phyloP scores from a whole-genome alignment of 2,329 filamentous ascomycete genomes.

The Botryotinia calthae region DNA sequence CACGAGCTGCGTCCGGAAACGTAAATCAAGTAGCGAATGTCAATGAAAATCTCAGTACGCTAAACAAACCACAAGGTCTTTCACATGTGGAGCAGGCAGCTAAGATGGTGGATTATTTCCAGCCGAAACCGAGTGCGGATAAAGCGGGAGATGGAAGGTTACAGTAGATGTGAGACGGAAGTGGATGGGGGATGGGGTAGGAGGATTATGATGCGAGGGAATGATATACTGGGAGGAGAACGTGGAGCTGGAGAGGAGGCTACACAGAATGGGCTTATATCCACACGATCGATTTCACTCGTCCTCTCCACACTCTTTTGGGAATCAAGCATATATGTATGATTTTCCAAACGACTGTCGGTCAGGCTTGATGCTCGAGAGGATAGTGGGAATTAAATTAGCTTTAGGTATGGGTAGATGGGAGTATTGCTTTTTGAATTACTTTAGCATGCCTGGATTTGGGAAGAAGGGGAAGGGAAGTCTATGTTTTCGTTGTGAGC shows the following conservation, averaged over 20 bases:
- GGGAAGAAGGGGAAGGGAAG: background rate
- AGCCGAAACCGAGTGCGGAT: background rate
- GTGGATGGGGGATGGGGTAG: no score
- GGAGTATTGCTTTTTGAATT: background rate
- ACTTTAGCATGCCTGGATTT: background rate
- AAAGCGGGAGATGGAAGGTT: background rate
- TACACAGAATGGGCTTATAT: background rate
- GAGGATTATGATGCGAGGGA: background rate
- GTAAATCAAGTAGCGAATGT: background rate
- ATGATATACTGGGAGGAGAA: background rate
- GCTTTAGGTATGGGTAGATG: background rate
- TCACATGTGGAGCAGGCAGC: background rate
- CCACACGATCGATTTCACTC: no score
- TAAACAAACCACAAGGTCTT: background rate
- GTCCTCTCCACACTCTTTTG: background rate
- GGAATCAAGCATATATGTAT: background rate
- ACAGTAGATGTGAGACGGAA: background rate
- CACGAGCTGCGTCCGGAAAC: background rate
- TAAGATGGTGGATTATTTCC: constrained; percentile 12
- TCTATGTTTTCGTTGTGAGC: background rate
- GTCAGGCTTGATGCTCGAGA: background rate
- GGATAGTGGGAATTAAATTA: background rate
- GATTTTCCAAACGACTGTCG: background rate
- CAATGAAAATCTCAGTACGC: no score
- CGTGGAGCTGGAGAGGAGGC: background rate